A percentile compares a stretch with the other conserved stretches of the same genome.
Evolutionary conservation across 257 asterid genomes (phyloP).

Genomic region (Hygrophila difformis): DNA sequence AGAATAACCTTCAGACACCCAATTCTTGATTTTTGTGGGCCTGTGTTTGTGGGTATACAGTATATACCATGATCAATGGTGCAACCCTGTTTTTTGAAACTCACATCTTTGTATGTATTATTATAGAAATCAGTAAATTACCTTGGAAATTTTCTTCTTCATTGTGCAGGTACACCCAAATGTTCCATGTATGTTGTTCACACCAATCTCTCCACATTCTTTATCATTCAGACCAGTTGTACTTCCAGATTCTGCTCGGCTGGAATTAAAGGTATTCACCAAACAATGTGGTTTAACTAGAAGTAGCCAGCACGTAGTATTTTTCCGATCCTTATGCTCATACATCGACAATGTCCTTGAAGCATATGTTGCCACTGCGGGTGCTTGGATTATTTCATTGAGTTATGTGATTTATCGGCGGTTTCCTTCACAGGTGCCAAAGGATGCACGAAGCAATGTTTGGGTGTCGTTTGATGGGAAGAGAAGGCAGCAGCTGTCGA

Average conservation of each 20-base stretch:
- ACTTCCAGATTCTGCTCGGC: constrained; percentile 95
- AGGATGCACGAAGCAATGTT: constrained; percentile 87
- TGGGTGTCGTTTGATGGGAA: constrained; percentile 99
- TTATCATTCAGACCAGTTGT: constrained; percentile 98
- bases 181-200: constrained; percentile 98
- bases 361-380: no score
- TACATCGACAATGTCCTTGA: no score
- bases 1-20: no score
- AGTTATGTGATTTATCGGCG: no score
- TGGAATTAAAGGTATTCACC: constrained; percentile 75
- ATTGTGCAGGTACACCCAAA: constrained; percentile 87
- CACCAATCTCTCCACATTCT: constrained; percentile 96
- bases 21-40: no score
- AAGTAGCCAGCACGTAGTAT: neutral
- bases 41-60: constrained; percentile 2
- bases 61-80: neutral
- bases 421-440: constrained; percentile 75
- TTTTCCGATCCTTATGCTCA: neutral
- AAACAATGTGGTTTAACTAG: neutral
- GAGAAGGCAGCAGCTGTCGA: constrained; percentile 88
- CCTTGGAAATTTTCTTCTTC: constrained; percentile 11
- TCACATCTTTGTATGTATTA: no score
- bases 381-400: no score
- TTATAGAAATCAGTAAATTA: neutral
- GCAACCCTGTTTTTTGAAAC: neutral